Percentiles rank a stretch among this genome's conserved stretches.
phyloP scores from a whole-genome alignment of 805 yeast species.

The Candida incommunis region DNA sequence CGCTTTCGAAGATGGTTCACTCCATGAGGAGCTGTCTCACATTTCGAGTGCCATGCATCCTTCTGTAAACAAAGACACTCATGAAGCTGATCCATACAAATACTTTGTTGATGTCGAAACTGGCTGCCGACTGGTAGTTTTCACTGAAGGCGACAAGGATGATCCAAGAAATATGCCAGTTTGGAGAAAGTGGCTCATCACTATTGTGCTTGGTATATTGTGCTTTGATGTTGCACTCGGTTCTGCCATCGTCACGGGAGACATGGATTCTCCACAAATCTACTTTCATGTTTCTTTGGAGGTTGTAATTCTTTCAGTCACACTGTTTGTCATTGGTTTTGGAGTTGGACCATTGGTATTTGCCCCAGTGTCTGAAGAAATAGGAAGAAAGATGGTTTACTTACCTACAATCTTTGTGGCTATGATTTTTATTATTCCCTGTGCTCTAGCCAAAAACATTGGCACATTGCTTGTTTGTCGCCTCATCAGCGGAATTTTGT shows the following conservation, averaged over 20 bases:
- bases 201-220: constrained; percentile 37
- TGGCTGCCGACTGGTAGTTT: constrained; percentile 42
- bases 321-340: constrained; percentile 46
- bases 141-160: constrained; percentile 23
- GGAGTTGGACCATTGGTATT: constrained; percentile 48
- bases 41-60: not conserved
- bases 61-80: constrained; percentile 4
- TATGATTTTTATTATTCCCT: constrained; percentile 23
- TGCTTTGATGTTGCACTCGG: constrained; percentile 53
- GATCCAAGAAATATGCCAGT: constrained; percentile 25
- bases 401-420: constrained; percentile 36
- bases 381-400: constrained; percentile 42
- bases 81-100: constrained; percentile 36
- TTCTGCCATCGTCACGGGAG: constrained; percentile 56
- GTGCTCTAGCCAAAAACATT: constrained; percentile 43
- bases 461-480: constrained; percentile 53
- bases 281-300: constrained; percentile 50
- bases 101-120: constrained; percentile 44
- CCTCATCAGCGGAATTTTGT: constrained; percentile 56
- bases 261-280: constrained; percentile 34
- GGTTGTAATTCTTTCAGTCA: constrained; percentile 44
- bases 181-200: constrained; percentile 41
- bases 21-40: not conserved
- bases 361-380: constrained; percentile 46
- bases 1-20: not conserved